These are phyloP conservation scores for Ascochyta fabae DNA, from an alignment of 2,329 filamentous ascomycete species.

Conservation along the genomic window DNA sequence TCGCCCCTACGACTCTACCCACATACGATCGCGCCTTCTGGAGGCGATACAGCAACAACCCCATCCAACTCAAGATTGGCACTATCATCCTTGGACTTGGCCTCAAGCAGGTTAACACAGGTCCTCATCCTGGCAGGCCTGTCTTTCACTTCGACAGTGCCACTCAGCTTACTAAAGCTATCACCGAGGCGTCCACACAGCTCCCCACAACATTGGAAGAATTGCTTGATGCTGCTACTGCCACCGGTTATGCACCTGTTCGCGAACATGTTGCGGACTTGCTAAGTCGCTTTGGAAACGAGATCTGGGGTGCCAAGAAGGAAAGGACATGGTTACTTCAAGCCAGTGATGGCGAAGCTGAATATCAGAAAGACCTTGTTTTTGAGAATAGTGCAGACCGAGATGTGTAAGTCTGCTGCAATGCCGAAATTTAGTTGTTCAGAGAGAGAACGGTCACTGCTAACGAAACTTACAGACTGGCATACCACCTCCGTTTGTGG, in stretches of 20 bases:
- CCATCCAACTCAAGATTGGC: background rate
- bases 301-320: conserved; percentile 1
- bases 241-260: background rate
- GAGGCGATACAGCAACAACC: background rate
- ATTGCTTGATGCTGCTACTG: conserved; percentile 1
- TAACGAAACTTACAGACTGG: background rate
- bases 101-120: conserved; percentile 6
- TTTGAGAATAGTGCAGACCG: background rate
- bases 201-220: background rate
- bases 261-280: background rate
- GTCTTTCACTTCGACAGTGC: background rate
- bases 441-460: background rate
- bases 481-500: conserved; percentile 12
- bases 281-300: background rate
- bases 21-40: conserved; percentile 4
- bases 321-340: conserved; percentile 5
- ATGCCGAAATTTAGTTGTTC: background rate
- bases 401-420: conserved; percentile 1
- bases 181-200: background rate
- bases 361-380: conserved; percentile 3
- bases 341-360: background rate
- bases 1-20: background rate
- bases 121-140: background rate
- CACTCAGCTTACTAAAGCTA: conserved; percentile 4
- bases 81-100: conserved; percentile 5